phyloP scores from a whole-genome alignment of 2,329 filamentous ascomycete species.

The Neofusicoccum sp. region DNA sequence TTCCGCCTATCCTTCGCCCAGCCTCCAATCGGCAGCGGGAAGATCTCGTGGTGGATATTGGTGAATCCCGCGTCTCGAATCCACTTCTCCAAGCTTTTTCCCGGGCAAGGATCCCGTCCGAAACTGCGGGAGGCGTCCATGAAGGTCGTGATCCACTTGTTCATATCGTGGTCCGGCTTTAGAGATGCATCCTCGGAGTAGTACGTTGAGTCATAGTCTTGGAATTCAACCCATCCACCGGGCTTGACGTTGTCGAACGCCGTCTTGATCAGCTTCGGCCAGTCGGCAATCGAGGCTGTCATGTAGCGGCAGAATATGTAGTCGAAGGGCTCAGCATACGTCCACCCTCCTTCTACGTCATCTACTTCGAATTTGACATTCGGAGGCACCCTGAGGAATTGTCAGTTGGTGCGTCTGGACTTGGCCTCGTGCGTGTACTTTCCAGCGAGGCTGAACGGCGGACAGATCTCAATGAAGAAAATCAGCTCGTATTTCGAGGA shows the following conservation, averaged over 20 bases:
- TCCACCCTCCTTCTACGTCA: slow-evolving; percentile 41
- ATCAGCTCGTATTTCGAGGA: no score
- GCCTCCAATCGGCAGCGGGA: slow-evolving; percentile 27
- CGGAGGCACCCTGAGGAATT: slow-evolving; percentile 28
- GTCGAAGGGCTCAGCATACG: slow-evolving; percentile 32
- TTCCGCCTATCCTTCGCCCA: slow-evolving; percentile 25
- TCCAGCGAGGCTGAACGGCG: no score
- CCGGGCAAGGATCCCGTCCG: background rate
- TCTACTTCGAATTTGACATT: slow-evolving; percentile 44
- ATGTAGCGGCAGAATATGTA: slow-evolving; percentile 35
- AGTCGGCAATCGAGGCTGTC: slow-evolving; percentile 32
- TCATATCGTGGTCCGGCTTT: background rate
- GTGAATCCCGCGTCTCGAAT: slow-evolving; percentile 33
- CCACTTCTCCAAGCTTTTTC: slow-evolving; percentile 29
- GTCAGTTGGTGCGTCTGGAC: background rate
- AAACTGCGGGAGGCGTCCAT: background rate
- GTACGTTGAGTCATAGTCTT: slow-evolving; percentile 22
- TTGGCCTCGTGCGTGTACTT: background rate
- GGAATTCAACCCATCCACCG: slow-evolving; percentile 37
- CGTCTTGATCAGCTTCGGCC: slow-evolving; percentile 30
- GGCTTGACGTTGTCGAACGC: slow-evolving; percentile 29
- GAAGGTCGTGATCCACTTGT: slow-evolving; percentile 6
- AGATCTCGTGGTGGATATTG: slow-evolving; percentile 33
- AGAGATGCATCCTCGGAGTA: background rate
- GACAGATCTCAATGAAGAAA: no score